Base-by-base conservation (phyloP, 306 rosid genomes). In the Cucurbita moschata region DNA sequence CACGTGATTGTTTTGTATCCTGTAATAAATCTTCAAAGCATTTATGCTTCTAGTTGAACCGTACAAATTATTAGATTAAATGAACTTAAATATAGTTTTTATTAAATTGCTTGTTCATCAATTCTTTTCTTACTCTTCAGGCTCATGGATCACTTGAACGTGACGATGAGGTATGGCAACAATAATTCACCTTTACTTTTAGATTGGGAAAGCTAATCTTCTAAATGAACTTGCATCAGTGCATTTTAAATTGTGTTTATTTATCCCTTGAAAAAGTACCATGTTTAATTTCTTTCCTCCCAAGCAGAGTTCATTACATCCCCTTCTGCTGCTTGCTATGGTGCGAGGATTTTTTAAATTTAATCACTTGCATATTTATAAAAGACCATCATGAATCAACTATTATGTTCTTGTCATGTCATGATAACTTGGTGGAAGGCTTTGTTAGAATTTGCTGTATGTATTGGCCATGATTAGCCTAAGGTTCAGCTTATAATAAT, bases 131-230 rank as follows among this genome's bases (percentile, higher is more conserved):
- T 80, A 40, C 52, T 62, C 86, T 87, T 78, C 92, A 95, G 99
- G 97, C 76, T 77, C 97, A 89, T 40, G 92, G 96, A 67, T 84
- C 99, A n/a, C 92, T 91, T 65, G 99, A 95, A 84, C 90, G 95
- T 59, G 99, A 88, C 77, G 99, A 91, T 18, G 97, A 95, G 99
- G 99, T 94, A 85, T 76, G 64, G 43, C 15, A 76, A 35, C 44
- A 7, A 9, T 26, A 49, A 69, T 15, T 62, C 30, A 62, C 43
- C 42, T 7, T 46, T 68, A 21, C 40, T 14, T 68, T 18, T 26
- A 12, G 53, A 66, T 42, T 65, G 71, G 15, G 71, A 44, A 44
- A 18, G n/a, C 54, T 21, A 19, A 66, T 66, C 54, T 66, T 66
- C 6, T 44, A 54, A 44, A 66, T 44, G 51, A 42, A 19, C 15